Conservation (phyloP, 129 eudicot genomes). For the Lactuca sativa region DNA sequence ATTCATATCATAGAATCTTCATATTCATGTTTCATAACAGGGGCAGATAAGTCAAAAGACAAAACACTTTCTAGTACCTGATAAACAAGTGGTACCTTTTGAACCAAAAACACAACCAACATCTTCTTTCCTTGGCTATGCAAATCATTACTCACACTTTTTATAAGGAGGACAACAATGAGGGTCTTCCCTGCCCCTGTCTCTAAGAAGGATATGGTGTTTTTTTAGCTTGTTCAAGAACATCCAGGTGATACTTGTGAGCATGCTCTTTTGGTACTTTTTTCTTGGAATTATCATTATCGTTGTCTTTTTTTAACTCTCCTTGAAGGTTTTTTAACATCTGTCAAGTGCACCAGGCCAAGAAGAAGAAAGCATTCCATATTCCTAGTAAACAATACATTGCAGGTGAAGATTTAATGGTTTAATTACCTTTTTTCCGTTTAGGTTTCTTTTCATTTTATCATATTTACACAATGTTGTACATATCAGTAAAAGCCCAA, state of each 20-base stretch:
- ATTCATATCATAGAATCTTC: conserved; percentile 10
- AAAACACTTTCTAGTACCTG: conserved; percentile 49
- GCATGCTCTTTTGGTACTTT: conserved; percentile 71
- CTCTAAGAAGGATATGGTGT: conserved; percentile 92
- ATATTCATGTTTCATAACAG: background rate
- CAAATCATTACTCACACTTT: conserved; percentile 57
- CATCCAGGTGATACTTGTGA: conserved; percentile 88
- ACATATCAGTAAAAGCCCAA: no score
- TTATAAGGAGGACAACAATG: conserved; percentile 91
- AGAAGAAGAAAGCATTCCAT: no score
- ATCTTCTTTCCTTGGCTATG: conserved; percentile 72
- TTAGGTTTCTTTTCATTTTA: no score
- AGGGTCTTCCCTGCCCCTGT: conserved; percentile 98
- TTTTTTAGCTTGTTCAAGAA: conserved; percentile 91
- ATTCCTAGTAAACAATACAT: no score
- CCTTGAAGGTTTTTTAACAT: conserved; percentile 34
- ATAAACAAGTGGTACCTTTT: conserved; percentile 97
- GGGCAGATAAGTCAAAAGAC: conserved; percentile 13
- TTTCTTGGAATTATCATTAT: conserved; percentile 40
- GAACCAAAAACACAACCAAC: conserved; percentile 89
- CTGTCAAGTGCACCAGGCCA: no score
- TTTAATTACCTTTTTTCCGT: no score
- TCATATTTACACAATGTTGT: no score
- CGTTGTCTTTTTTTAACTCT: conserved; percentile 36
- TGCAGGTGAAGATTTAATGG: no score